Evolutionary conservation across 2,329 filamentous ascomycete genomes (phyloP).

Genomic region (Pseudogymnoascus sp.): DNA sequence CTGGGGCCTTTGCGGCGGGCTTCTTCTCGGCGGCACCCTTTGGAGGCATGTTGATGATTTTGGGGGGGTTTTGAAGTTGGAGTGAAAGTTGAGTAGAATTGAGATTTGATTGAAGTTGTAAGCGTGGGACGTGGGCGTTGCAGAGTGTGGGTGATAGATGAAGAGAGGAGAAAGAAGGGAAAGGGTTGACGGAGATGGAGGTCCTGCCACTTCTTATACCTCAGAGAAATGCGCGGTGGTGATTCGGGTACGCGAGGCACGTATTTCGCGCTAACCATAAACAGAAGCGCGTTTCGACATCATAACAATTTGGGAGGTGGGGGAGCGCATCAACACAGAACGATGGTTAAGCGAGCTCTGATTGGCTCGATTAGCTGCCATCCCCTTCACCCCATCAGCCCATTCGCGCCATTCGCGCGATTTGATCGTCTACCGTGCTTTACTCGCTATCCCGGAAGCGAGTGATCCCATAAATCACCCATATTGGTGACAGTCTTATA

Average conservation of each 20-base stretch:
- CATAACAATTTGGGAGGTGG: constrained; percentile 1
- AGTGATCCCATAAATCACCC: constrained; percentile 13
- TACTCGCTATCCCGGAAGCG: constrained; percentile 9
- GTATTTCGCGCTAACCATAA: not conserved
- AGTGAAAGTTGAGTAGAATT: constrained; percentile 26
- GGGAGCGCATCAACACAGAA: constrained; percentile 1
- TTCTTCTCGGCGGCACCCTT: constrained; percentile 94
- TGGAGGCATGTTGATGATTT: constrained; percentile 73
- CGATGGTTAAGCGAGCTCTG: not conserved
- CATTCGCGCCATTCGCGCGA: constrained; percentile 15
- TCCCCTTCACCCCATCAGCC: constrained; percentile 21
- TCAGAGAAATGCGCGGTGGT: constrained; percentile 10
- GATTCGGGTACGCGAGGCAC: constrained; percentile 10
- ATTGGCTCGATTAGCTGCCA: constrained; percentile 9
- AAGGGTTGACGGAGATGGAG: constrained; percentile 12
- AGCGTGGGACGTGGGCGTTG: constrained; percentile 15
- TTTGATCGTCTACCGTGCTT: constrained; percentile 11
- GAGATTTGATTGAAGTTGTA: constrained; percentile 26
- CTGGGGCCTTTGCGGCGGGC: constrained; percentile 91
- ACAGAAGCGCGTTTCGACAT: constrained; percentile 12
- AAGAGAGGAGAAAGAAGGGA: constrained; percentile 21
- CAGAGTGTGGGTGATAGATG: constrained; percentile 26
- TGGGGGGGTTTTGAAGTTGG: constrained; percentile 23
- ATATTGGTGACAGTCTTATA: constrained; percentile 11
- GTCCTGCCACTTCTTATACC: constrained; percentile 13